phyloP scores from a whole-genome alignment of 768 basidiomycete species.

The Kondoa malvinella region DNA sequence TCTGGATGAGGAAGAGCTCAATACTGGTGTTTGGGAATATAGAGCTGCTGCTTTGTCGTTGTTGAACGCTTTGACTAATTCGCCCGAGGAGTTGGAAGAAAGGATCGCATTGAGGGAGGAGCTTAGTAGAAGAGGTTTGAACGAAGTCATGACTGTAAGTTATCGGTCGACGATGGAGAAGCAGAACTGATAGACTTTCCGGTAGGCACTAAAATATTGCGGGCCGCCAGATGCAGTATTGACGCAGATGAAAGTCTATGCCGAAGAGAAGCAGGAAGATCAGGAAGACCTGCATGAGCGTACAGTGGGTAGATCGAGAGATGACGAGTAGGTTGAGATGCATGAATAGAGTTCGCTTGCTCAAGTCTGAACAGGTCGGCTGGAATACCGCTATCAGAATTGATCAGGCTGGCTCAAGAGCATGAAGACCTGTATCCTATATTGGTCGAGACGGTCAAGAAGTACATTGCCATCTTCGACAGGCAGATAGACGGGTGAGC shows the following conservation, averaged over 20 bases:
- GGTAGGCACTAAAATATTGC: conserved; percentile 54
- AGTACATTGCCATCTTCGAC: conserved; percentile 44
- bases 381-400: conserved; percentile 38
- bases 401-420: conserved; percentile 46
- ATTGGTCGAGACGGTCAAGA: conserved; percentile 46
- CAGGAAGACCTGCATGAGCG: conserved; percentile 66
- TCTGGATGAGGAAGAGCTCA: conserved; percentile 25
- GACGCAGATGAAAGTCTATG: conserved; percentile 63
- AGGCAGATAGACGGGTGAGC: conserved; percentile 48
- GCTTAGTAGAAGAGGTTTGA: conserved; percentile 59
- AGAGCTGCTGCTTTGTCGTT: conserved; percentile 58
- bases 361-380: conserved; percentile 32
- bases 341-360: background rate
- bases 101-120: conserved; percentile 66
- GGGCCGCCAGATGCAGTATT: conserved; percentile 60
- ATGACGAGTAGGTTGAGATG: background rate
- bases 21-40: conserved; percentile 55
- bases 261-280: conserved; percentile 78
- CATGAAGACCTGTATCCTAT: conserved; percentile 48
- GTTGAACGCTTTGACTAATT: conserved; percentile 60
- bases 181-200: background rate
- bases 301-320: conserved; percentile 26
- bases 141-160: conserved; percentile 67
- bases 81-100: conserved; percentile 59
- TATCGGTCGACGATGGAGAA: background rate